phyloP scores from a whole-genome alignment of 805 yeast genomes.

The Ogataea corticis region DNA sequence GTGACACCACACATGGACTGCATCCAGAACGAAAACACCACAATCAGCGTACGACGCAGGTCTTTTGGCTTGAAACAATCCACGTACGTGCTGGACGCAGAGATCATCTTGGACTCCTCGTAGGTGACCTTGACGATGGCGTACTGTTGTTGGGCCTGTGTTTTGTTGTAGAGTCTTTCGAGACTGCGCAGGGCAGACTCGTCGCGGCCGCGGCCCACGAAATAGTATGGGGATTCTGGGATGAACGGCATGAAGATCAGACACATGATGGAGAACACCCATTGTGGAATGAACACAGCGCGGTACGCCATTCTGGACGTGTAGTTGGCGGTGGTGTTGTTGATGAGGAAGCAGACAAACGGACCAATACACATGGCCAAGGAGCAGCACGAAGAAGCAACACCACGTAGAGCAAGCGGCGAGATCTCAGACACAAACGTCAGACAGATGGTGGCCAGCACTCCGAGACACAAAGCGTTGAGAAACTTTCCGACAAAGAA shows the following conservation, averaged over 20 bases:
- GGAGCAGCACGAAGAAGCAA: constrained; percentile 34
- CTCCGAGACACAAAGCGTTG: constrained; percentile 46
- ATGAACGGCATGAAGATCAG: constrained; percentile 12
- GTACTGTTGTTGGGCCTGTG: constrained; percentile 36
- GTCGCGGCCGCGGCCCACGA: constrained; percentile 38
- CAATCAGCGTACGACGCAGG: constrained; percentile 47
- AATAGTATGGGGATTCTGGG: constrained; percentile 26
- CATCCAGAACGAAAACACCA: constrained; percentile 39
- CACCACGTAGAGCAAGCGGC: constrained; percentile 45
- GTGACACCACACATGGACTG: constrained; percentile 50
- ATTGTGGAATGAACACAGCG: constrained; percentile 23
- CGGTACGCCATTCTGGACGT: constrained; percentile 22
- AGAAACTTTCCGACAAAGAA: constrained; percentile 44
- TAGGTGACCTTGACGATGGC: constrained; percentile 36
- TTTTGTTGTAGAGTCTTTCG: constrained; percentile 27
- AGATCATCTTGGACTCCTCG: constrained; percentile 27
- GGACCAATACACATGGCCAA: constrained; percentile 35
- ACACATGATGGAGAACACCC: constrained; percentile 17
- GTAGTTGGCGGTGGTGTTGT: constrained; percentile 12
- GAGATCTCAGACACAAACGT: constrained; percentile 49
- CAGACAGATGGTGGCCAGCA: constrained; percentile 39
- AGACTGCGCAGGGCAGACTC: constrained; percentile 42
- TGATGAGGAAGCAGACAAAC: constrained; percentile 13
- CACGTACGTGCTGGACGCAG: constrained; percentile 25
- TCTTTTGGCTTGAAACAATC: constrained; percentile 48